Percentiles rank a stretch among this genome's conserved stretches.
Conservation (phyloP, 371 early-diverging fungal genomes). For the Haplosporangium sp. region DNA sequence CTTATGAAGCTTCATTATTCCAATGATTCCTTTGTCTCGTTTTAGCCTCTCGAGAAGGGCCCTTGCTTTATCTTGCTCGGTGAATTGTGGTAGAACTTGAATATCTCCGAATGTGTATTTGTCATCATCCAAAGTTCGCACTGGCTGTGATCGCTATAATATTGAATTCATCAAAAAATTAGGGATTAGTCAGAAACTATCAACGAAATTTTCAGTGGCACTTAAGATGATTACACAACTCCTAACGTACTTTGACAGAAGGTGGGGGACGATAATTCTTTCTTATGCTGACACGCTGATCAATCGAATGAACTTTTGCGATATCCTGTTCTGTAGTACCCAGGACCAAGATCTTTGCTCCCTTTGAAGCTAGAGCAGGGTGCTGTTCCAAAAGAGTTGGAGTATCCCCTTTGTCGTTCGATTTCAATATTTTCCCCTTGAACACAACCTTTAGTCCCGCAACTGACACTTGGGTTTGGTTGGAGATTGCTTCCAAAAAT, state of each 20-base stretch:
- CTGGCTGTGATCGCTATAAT: conserved; percentile 26
- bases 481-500: conserved; percentile 57
- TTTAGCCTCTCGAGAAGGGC: conserved; percentile 74
- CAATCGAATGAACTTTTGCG: conserved; percentile 60
- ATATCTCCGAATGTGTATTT: conserved; percentile 79
- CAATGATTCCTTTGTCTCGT: conserved; percentile 77
- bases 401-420: conserved; percentile 25
- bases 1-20: conserved; percentile 78
- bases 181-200: conserved; percentile 10
- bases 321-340: conserved; percentile 63
- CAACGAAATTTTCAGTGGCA: too few species aligned
- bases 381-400: conserved; percentile 15
- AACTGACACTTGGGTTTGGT: conserved; percentile 56
- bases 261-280: conserved; percentile 35
- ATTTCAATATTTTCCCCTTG: conserved; percentile 62
- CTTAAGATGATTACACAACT: too few species aligned
- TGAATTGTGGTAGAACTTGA: conserved; percentile 73
- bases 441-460: conserved; percentile 63
- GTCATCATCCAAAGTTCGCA: conserved; percentile 41
- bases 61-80: conserved; percentile 70
- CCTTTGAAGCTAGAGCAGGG: conserved; percentile 23
- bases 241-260: conserved; percentile 11
- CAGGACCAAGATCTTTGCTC: conserved; percentile 65
- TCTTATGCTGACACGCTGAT: conserved; percentile 55
- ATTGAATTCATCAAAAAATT: neutral